Conservation (phyloP, 805 yeast species). For the Komagataella populi region DNA sequence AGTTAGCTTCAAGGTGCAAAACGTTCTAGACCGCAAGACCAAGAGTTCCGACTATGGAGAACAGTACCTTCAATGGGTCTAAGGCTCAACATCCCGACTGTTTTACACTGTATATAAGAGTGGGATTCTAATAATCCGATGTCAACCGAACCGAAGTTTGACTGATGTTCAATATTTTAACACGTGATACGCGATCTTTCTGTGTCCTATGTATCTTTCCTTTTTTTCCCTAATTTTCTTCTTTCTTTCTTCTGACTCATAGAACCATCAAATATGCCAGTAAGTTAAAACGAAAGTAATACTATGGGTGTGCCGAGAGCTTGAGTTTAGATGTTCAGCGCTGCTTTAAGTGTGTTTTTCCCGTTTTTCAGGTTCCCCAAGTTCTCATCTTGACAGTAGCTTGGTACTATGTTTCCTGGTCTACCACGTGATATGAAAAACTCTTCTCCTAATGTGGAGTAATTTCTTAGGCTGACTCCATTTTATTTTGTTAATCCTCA, state of each 20-base stretch:
- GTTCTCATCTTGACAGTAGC: background rate
- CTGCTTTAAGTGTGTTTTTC: background rate
- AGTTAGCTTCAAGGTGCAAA: slow-evolving; percentile 42
- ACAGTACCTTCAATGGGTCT: slow-evolving; percentile 33
- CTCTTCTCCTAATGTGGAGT: background rate
- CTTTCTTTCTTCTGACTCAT: background rate
- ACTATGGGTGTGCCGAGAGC: background rate
- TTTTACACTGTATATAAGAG: background rate
- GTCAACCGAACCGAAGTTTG: background rate
- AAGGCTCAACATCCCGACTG: slow-evolving; percentile 4
- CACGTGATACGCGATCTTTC: background rate
- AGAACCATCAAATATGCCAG: background rate
- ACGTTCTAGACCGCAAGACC: slow-evolving; percentile 47
- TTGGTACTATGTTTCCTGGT: background rate
- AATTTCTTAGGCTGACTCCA: background rate
- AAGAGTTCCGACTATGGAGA: slow-evolving; percentile 25
- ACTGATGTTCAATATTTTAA: background rate
- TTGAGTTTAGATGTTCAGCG: background rate
- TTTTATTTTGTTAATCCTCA: background rate
- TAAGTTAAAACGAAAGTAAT: background rate
- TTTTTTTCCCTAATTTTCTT: background rate
- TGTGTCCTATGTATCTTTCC: background rate
- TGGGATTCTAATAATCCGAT: background rate
- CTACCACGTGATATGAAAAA: background rate
- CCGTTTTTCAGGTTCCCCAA: background rate